Percentiles rank a stretch among this genome's conserved stretches.
These are phyloP conservation scores for Naganishia antarctica DNA, from an alignment of 768 basidiomycete genomes.

Conservation along the genomic window DNA sequence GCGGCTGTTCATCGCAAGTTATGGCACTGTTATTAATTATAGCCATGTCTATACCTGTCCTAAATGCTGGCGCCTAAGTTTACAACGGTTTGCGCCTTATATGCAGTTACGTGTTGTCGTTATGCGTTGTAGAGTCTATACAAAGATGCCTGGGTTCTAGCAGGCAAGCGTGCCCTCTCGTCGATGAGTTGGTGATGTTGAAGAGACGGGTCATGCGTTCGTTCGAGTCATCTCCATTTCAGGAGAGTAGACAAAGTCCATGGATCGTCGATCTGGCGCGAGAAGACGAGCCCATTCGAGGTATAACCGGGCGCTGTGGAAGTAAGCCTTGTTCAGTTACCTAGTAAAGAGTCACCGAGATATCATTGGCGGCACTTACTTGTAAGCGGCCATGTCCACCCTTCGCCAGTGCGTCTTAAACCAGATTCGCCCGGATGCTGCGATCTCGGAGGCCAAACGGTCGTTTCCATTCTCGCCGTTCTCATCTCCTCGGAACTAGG, in stretches of 20 bases:
- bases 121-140: not conserved
- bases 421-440: slow-evolving; percentile 38
- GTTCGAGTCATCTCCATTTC: slow-evolving; percentile 17
- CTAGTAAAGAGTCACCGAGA: not conserved
- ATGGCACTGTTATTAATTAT: too few relatives aligned
- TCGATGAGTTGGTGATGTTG: too few relatives aligned
- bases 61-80: too few relatives aligned
- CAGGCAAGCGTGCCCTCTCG: not conserved
- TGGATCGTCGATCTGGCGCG: slow-evolving; percentile 30
- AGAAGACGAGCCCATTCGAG: slow-evolving; percentile 46
- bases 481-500: slow-evolving; percentile 34
- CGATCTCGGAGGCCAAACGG: slow-evolving; percentile 38
- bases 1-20: too few relatives aligned
- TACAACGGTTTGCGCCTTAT: too few relatives aligned
- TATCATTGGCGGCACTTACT: not conserved
- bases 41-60: too few relatives aligned
- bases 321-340: too few relatives aligned
- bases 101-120: not conserved
- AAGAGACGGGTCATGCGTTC: not conserved
- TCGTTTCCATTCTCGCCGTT: slow-evolving; percentile 28
- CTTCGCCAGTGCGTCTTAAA: slow-evolving; percentile 39
- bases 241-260: slow-evolving; percentile 33
- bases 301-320: slow-evolving; percentile 44
- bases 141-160: not conserved
- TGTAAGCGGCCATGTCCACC: slow-evolving; percentile 41